Base-by-base conservation (phyloP, 495 filamentous ascomycete genomes). In the Aspergillus campestris region DNA sequence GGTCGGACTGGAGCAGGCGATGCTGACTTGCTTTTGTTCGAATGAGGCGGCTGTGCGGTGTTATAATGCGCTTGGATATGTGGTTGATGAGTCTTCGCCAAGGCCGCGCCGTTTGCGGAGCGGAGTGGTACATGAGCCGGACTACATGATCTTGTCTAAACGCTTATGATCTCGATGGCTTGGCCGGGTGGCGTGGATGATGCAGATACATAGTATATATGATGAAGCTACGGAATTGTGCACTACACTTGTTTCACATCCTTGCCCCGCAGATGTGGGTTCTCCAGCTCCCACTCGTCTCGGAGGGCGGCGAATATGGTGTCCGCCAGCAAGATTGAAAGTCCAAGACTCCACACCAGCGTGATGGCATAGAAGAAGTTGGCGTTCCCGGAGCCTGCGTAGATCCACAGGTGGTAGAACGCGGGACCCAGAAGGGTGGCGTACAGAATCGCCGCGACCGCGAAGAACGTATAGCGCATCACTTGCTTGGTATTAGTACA, bases 331-430 rank as follows among this genome's bases (percentile, higher is more conserved):
- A 96, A 58, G 30, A 87, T 72, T 1, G 87, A 89, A 33, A 89
- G 71, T 0, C 88, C 92, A 3, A 98, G 66, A 56, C 87, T 92
- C 92, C 92, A 98, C 11, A 97, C 92, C 0, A 98, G 75, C 5
- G 92, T 98, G 58, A 98, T 97, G 55, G 92, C 92, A 57, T 98
- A 98, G 69, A 97, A 98, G 70, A 98, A 98, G 62, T 98, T 98
- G 34, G 92, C 92, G 57, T 98, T 98, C 29, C 94, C 92, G 31
- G 87, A 94, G 33, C 92, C 92, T 13, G 92, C 94, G 58, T 98
- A 98, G 50, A 97, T 94, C 92, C 92, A 98, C 4, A 98, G 75
- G 62, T 98, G 81, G 57, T 97, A 95, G 66, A 98, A 98, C 0
- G 90, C 89, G 0, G 92, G 92, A 0, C 92, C 92, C 0, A 98